Base-by-base conservation (phyloP, 495 filamentous ascomycete genomes). In the Pyrenula massariospora region DNA sequence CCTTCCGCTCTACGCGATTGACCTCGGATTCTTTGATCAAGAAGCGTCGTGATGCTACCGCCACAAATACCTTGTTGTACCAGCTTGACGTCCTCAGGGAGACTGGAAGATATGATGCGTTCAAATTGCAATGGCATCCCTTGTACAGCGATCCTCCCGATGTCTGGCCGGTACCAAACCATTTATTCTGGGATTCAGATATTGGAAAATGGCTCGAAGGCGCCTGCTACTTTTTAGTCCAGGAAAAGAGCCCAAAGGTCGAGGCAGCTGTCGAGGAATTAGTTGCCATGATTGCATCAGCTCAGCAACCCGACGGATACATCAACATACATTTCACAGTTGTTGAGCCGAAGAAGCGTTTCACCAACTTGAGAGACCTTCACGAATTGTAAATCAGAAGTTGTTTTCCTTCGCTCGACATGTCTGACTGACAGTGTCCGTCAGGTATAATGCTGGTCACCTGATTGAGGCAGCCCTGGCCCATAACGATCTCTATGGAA, bases 181-280 rank as follows among this genome's bases (percentile, higher is more conserved):
- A 78, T 50, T 66, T 77, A 48, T 82, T 82, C 61, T 21, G 54
- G 58, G 81, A 83, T 58, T 79, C 76, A 24, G 81, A 83, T 63
- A 68, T 83, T 12, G 78, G 74, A 3, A 83, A 83, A 62, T 82
- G 78, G 76, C 77, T 83, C 48, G 81, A 83, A 64, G 78, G 76
- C 3, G 80, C 80, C 1, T 81, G 76, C 57, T 83, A 83, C 50
- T 71, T 83, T 55, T 65, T 81, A 10, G 58, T 58, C n/a, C 68
- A 75, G 54, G 57, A 74, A 10, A 65, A 75, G 20, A 67, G 75
- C 57, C 62, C 59, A 0, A 73, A 74, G 53, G 66, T 84, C 48
- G 74, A 79, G 56, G 67, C 59, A 0, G 78, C 78, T 5, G 74
- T 84, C 3, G 61, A 72, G 24, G 78, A 84, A 58, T 62, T 82